Base-by-base conservation (phyloP, 495 filamentous ascomycete species). In the Gamarada debralockiae region DNA sequence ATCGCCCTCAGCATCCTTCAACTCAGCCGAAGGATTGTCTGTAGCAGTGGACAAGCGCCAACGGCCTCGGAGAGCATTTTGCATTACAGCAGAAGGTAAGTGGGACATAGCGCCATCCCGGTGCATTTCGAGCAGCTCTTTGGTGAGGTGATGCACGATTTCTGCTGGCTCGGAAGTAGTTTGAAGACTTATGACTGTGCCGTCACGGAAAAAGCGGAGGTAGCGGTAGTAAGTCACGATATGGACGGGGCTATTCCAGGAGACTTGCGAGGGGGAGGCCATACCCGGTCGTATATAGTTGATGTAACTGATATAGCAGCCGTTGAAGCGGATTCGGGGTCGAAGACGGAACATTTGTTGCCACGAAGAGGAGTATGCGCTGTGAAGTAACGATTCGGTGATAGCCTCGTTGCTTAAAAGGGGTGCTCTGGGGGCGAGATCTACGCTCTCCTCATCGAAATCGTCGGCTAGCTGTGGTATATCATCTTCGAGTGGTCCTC, bases 191-290 rank as follows among this genome's bases (percentile, higher is more conserved):
- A 97, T 80, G 44, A 78, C 82, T 0, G 86, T 84, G 21, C 93
- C 93, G 68, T 97, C 87, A 18, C 90, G 86, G 72, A 95, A 96
- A 70, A 97, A 93, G 12, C 93, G 86, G 0, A 98, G 75, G 65
- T 97, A 98, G 33, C 93, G 88, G 72, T 93, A 97, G 70, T 97
- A 98, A 0, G 93, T 98, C 31, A 98, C 91, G 47, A 97, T 96
- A 62, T 92, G 91, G 17, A 97, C 86, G 12, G 95, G 93, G 18
- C 80, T 84, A 64, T 83, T 83, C 89, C 89, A 95, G 63, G 58
- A 83, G 47, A 65, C 65, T 67, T 65, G 78, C 70, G 68, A 76
- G 71, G 54, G 71, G 56, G 56, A 78, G 68, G 58, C 81, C 68
- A 61, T 83, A 45, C 93, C 93, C 1, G 89, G 71, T 1, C 93